Evolutionary conservation across 2,329 filamentous ascomycete species (phyloP).

Genomic region (Rhynchosporium secalis): DNA sequence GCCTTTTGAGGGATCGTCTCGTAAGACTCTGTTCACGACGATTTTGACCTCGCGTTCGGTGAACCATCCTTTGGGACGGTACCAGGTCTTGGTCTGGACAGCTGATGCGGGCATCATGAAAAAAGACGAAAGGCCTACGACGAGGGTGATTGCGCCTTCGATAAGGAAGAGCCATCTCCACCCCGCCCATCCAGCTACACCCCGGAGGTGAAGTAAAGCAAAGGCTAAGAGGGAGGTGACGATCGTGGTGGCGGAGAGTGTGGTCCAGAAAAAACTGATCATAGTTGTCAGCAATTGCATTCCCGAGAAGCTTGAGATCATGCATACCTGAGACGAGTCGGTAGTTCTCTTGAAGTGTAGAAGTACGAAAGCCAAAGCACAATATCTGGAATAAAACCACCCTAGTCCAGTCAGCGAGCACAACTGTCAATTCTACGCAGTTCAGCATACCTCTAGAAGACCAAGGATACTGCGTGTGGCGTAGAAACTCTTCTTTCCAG

Average conservation of each 20-base stretch:
- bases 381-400: constrained; percentile 64
- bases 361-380: constrained; percentile 73
- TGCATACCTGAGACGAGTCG: constrained; percentile 18
- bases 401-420: constrained; percentile 39
- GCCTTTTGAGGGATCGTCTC: constrained; percentile 52
- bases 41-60: constrained; percentile 64
- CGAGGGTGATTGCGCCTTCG: constrained; percentile 55
- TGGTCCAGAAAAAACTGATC: constrained; percentile 66
- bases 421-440: too few species aligned
- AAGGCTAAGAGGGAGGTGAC: constrained; percentile 56
- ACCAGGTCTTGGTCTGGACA: constrained; percentile 55
- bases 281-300: not conserved
- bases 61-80: constrained; percentile 63
- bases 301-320: not conserved
- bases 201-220: constrained; percentile 53
- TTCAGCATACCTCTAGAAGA: constrained; percentile 19
- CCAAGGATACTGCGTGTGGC: constrained; percentile 43
- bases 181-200: constrained; percentile 50
- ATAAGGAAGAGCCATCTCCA: constrained; percentile 59
- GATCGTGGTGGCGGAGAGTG: constrained; percentile 46
- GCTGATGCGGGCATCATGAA: constrained; percentile 62
- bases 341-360: constrained; percentile 58
- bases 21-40: constrained; percentile 60
- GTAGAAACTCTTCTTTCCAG: constrained; percentile 46
- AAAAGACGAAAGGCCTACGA: constrained; percentile 53